phyloP scores from a whole-genome alignment of 768 basidiomycete species.

The Cyclocybe aegerita region DNA sequence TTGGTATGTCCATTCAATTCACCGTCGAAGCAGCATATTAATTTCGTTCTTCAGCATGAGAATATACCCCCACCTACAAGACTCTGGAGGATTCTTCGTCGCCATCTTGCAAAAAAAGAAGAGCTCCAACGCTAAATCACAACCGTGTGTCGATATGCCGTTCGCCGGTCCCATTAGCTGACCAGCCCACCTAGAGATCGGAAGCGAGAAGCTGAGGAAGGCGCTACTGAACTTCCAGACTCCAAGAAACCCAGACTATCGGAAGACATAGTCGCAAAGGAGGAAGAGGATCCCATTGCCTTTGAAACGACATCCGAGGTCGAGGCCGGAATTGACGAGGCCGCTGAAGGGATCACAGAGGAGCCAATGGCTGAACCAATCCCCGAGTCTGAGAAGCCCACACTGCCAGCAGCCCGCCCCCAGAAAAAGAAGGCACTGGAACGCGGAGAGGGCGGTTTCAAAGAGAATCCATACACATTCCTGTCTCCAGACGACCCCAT shows the following conservation, averaged over 20 bases:
- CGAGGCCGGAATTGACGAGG: neutral
- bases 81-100: constrained; percentile 98
- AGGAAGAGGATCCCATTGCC: constrained; percentile 3
- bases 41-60: constrained; percentile 58
- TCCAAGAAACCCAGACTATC: constrained; percentile 46
- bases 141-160: neutral
- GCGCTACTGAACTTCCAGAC: constrained; percentile 36
- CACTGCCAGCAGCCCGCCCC: constrained; percentile 11
- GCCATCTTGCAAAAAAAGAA: constrained; percentile 69
- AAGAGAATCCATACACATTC: constrained; percentile 91
- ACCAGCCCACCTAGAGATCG: constrained; percentile 29
- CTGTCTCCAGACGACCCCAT: constrained; percentile 69
- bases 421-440: constrained; percentile 19
- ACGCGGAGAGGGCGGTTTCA: constrained; percentile 50
- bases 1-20: constrained; percentile 51
- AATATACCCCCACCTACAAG: constrained; percentile 92
- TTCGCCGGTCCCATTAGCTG: neutral
- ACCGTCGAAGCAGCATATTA: neutral
- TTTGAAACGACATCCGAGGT: constrained; percentile 1
- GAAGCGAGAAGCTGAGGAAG: constrained; percentile 53
- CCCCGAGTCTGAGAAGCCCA: neutral
- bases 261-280: constrained; percentile 7
- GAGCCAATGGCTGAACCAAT: neutral
- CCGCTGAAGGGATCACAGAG: neutral
- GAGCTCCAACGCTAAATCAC: neutral